Base-by-base conservation (phyloP, 345 rosid species). In the Trapa bicornis region DNA sequence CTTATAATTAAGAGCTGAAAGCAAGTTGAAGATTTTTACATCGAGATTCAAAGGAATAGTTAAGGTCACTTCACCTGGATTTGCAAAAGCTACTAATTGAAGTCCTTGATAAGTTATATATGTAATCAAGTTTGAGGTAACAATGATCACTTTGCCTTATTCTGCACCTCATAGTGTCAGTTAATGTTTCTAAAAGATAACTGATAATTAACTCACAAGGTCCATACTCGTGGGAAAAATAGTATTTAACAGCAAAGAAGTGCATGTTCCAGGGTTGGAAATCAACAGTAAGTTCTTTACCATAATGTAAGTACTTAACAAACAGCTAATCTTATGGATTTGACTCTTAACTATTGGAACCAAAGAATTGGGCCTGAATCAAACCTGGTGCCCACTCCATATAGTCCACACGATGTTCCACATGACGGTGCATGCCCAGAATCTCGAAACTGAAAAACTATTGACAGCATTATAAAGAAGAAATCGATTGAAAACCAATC, bases 311-410 rank as follows among this genome's bases (percentile, higher is more conserved):
- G 60, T 22, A 54, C 32, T 54, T 6, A n/a, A 22, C 1, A 4
- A 17, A n/a, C 0, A 10, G 7, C n/a, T n/a, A 54, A 22, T 5
- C 8, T 50, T 22, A 32, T 58, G 63, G 7, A 58, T 35, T 33
- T 9, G 13, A 58, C 63, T 9, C 35, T 35, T 4, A 58, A 35
- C 10, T 29, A 58, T 3, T 29, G 6, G 35, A 6, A 58, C 10
- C 41, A 8, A 29, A 56, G 38, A 36, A 37, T n/a, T 50, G 69
- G 67, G 36, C 11, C 54, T 17, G 68, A 63, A 70, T 37, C 80
- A 77, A 74, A 92, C 98, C 98, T 87, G 98, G 97, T 76, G 92
- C 98, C 97, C 98, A 90, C 43, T 93, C 97, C 94, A 93, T 82
- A 72, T 80, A 87, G 70, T 93, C 98, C 69, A 83, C 87, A 37